Evolutionary conservation across 306 rosid genomes (phyloP).

Genomic region (Echinosophora koreensis): DNA sequence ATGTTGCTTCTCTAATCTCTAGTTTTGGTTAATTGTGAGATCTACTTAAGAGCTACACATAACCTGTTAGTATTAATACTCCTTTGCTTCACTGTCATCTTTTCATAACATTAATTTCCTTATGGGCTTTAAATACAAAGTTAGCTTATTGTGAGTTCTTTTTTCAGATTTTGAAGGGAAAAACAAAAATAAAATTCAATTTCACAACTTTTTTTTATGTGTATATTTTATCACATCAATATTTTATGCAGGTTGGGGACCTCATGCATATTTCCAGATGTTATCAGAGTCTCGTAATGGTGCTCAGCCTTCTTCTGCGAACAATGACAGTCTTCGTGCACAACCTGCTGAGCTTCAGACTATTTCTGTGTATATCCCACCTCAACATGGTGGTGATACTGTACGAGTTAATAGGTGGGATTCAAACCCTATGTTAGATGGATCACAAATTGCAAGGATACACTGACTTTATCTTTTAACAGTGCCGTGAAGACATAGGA

Average conservation of each 20-base stretch:
- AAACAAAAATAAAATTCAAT: not conserved
- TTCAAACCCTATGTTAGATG: slow-evolving; percentile 46
- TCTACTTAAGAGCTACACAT: not conserved
- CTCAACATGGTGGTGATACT: slow-evolving; percentile 5
- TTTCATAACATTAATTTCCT: not conserved
- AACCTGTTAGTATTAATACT: not conserved
- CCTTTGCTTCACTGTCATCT: not conserved
- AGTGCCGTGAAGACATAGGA: slow-evolving; percentile 38
- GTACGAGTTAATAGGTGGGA: slow-evolving; percentile 29
- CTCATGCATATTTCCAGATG: slow-evolving; percentile 73
- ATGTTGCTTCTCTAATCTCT: not conserved
- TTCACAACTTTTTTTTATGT: too few relatives aligned
- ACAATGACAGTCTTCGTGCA: slow-evolving; percentile 10
- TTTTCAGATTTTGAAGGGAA: not conserved
- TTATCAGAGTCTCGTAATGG: slow-evolving; percentile 50
- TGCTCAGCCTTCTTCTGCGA: slow-evolving; percentile 30
- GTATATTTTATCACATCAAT: not conserved
- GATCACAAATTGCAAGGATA: slow-evolving; percentile 47
- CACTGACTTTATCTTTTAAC: slow-evolving; percentile 2
- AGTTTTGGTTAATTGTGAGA: not conserved
- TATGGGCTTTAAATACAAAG: not conserved
- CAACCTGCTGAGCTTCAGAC: slow-evolving; percentile 46
- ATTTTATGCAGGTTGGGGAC: slow-evolving; percentile 68
- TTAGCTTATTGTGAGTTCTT: not conserved
- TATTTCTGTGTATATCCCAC: slow-evolving; percentile 36